Evolutionary conservation across 164 flowering plant genomes (phyloP), one percentile per base, ranked within the genome.

Genomic region (Tinospora cordifolia): DNA sequence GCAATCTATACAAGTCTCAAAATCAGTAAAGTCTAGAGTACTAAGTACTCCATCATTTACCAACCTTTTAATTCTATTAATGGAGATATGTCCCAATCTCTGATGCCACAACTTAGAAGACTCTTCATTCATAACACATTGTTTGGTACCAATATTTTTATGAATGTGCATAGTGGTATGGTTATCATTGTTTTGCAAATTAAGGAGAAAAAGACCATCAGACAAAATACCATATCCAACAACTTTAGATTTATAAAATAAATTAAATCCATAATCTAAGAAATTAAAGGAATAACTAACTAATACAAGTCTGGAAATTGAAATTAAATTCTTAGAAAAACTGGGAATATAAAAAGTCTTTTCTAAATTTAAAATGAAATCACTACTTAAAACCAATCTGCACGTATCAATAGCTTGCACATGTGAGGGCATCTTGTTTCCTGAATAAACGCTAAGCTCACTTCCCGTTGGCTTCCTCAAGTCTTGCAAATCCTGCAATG

Each of bases 391-490:
- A 57, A 26, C 26, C 26, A 67, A 49, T 0, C 8, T 1, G 58
- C 11, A 67, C 0, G 69, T 67, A 17, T 60, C 44, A 3, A 68
- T 1, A 0, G 41, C 63, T n/a, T 68, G 58, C 59, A 66, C 38
- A 66, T 66, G 69, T 15, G 58, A 66, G n/a, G 38, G 17, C 69
- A 66, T 66, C 26, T 54, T 30, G 27, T 44, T 30, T 6, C 11
- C 65, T 38, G 39, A 25, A 14, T 8, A 13, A 0, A 27, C 24
- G 64, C 8, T 15, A 30, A 46, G 8, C 47, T 30, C 24, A 63
- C 67, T 47, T 71, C 73, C 51, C 64, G 68, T 69, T 69, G 14
- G 34, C n/a, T n/a, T n/a, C n/a, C n/a, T n/a, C n/a, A n/a, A n/a
- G n/a, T n/a, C n/a, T n/a, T n/a, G n/a, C n/a, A n/a, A n/a, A n/a